A percentile compares a stretch with the other conserved stretches of the same genome.
Evolutionary conservation across 2,329 filamentous ascomycete species (phyloP).

Genomic region (Verticillium nonalfalfae): DNA sequence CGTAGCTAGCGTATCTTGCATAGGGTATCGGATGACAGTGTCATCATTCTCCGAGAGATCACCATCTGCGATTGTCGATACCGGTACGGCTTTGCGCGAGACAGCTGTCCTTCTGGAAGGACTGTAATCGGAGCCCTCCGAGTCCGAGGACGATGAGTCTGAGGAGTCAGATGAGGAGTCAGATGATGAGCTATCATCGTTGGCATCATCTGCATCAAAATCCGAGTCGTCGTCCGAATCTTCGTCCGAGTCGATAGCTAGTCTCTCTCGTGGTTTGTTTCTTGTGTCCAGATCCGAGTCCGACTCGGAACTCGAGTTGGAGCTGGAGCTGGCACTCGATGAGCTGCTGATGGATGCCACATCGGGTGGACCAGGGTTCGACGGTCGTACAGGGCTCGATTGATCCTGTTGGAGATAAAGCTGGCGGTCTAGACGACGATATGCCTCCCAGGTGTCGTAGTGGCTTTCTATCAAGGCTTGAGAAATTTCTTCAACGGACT

Average conservation of each 20-base stretch:
- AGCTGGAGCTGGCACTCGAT: slow-evolving; percentile 1
- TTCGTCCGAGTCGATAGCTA: not conserved
- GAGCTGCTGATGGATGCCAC: not conserved
- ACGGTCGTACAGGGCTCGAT: not conserved
- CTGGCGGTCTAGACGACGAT: slow-evolving; percentile 13
- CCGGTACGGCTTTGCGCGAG: not conserved
- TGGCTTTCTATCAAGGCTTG: slow-evolving; percentile 23
- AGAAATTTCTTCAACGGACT: slow-evolving; percentile 26
- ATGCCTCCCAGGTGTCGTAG: slow-evolving; percentile 29
- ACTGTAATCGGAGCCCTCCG: not conserved
- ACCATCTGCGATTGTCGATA: not conserved
- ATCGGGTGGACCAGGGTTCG: not conserved
- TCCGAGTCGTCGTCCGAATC: not conserved
- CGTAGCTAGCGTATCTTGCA: not conserved
- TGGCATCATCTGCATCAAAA: not conserved
- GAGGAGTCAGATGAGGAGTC: not conserved
- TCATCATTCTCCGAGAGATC: not conserved
- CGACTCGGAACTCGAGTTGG: slow-evolving; percentile 26
- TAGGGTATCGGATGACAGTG: not conserved
- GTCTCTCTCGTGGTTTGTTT: not conserved
- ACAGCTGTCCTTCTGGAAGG: not conserved
- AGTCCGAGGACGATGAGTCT: not conserved
- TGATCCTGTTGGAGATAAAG: not conserved
- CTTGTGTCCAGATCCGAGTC: slow-evolving; percentile 13
- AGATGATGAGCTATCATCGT: slow-evolving; percentile 4